Percentiles rank a stretch among this genome's conserved stretches.
Conservation (phyloP, 208 protist genomes). For the Crithidia mellificae region DNA sequence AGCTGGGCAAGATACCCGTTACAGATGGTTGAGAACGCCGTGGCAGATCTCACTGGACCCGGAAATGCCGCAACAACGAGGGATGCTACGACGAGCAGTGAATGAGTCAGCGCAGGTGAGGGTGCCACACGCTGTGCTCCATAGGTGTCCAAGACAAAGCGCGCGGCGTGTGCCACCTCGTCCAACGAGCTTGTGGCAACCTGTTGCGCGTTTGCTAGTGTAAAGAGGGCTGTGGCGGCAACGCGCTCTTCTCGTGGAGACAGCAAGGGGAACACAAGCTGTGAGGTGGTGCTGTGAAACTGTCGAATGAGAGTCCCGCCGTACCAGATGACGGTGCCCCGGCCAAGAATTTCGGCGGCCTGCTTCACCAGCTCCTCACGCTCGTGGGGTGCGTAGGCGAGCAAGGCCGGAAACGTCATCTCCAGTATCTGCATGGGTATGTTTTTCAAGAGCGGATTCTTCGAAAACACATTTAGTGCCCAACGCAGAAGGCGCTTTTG, state of each 20-base stretch:
- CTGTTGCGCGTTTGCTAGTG: slow-evolving; percentile 11
- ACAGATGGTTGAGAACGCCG: background rate
- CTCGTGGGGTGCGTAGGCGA: slow-evolving; percentile 12
- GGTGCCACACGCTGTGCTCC: background rate
- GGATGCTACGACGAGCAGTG: background rate
- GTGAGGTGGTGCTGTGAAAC: background rate
- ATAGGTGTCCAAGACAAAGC: slow-evolving; percentile 14
- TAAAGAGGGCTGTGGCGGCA: slow-evolving; percentile 16
- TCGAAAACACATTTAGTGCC: slow-evolving; percentile 1
- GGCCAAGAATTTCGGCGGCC: slow-evolving; percentile 19
- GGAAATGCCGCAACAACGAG: background rate
- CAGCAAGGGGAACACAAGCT: slow-evolving; percentile 7
- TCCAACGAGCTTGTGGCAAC: background rate
- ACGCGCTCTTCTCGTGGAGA: slow-evolving; percentile 16
- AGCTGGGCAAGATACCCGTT: slow-evolving; percentile 7
- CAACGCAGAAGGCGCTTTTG: slow-evolving; percentile 18
- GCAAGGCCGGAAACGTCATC: slow-evolving; percentile 22
- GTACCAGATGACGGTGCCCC: slow-evolving; percentile 24
- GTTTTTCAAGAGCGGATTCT: slow-evolving; percentile 14
- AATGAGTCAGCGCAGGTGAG: slow-evolving; percentile 15
- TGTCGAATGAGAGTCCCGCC: slow-evolving; percentile 22
- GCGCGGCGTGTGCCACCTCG: slow-evolving; percentile 6
- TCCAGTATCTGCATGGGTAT: slow-evolving; percentile 21
- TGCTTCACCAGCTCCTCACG: slow-evolving; percentile 25
- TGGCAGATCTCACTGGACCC: too few relatives aligned